A percentile compares a stretch with the other conserved stretches of the same genome.
phyloP scores from a whole-genome alignment of 306 rosid species.

The Cucumis cinereus region DNA sequence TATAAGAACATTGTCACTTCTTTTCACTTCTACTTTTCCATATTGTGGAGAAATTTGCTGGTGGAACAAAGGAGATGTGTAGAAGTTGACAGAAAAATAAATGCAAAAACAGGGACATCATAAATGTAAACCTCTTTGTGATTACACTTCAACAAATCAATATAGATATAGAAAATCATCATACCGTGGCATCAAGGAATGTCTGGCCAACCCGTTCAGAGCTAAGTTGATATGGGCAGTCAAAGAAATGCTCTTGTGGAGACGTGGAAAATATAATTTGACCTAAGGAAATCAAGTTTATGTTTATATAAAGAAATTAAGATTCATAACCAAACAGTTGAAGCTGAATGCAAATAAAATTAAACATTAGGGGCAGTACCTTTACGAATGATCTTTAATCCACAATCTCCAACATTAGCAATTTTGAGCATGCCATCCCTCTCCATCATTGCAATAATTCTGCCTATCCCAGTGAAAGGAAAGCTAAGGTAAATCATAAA shows the following conservation, averaged over 20 bases:
- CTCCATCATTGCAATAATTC: constrained; percentile 76
- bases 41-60: not conserved
- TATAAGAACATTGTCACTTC: not conserved
- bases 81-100: not conserved
- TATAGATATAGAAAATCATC: not conserved
- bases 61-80: not conserved
- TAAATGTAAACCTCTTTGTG: not conserved
- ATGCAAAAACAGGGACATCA: not conserved
- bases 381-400: constrained; percentile 57
- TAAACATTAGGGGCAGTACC: constrained; percentile 14
- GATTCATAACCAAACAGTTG: not conserved
- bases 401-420: constrained; percentile 93
- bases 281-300: constrained; percentile 29
- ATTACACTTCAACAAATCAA: not conserved
- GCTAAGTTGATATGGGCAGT: constrained; percentile 86
- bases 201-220: constrained; percentile 78
- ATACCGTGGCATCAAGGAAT: constrained; percentile 76
- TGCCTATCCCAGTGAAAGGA: constrained; percentile 15
- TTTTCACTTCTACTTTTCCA: not conserved
- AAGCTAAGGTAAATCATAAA: not conserved
- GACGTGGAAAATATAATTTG: constrained; percentile 46
- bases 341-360: not conserved
- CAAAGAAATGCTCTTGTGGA: constrained; percentile 92
- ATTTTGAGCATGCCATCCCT: constrained; percentile 69
- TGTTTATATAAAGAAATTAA: not conserved